A percentile compares a stretch with the other conserved stretches of the same genome.
Conservation (phyloP, 23 red algal species). For the Gracilaria vermiculophylla region DNA sequence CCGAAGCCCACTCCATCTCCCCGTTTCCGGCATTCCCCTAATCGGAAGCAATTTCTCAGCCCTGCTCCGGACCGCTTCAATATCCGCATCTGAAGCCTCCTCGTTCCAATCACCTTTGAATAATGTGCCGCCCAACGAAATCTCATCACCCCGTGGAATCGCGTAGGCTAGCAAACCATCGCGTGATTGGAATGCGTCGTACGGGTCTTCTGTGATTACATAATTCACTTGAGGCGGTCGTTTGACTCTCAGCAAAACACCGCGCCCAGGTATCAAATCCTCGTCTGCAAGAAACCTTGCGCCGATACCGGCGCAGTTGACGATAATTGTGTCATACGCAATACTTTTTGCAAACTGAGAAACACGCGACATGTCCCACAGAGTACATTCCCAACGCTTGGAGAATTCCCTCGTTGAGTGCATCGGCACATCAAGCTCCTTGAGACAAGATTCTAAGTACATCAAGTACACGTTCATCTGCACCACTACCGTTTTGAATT, state of each 20-base stretch:
- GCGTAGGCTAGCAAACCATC: slow-evolving; percentile 58
- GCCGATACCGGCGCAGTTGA: slow-evolving; percentile 78
- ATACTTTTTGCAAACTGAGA: slow-evolving; percentile 27
- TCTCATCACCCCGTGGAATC: slow-evolving; percentile 51
- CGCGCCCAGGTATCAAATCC: slow-evolving; percentile 63
- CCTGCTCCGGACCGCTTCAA: slow-evolving; percentile 32
- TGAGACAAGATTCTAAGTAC: slow-evolving; percentile 12
- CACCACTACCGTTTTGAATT: slow-evolving; percentile 30
- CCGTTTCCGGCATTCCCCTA: slow-evolving; percentile 15
- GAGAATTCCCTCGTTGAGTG: slow-evolving; percentile 12
- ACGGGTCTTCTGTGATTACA: slow-evolving; percentile 21
- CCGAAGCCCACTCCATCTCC: slow-evolving; percentile 76
- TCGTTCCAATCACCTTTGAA: slow-evolving; percentile 73
- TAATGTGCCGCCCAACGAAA: slow-evolving; percentile 64
- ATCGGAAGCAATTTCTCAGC: slow-evolving; percentile 40
- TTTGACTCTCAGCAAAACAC: slow-evolving; percentile 50
- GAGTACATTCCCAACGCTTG: background rate
- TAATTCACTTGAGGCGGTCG: slow-evolving; percentile 8
- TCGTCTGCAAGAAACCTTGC: slow-evolving; percentile 57
- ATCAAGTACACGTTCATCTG: slow-evolving; percentile 61
- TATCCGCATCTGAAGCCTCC: slow-evolving; percentile 45
- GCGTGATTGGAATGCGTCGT: background rate
- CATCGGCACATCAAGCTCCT: slow-evolving; percentile 6
- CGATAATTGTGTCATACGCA: slow-evolving; percentile 20
- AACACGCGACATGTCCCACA: slow-evolving; percentile 24